phyloP scores from a whole-genome alignment of 225 moss, liverwort and hornwort species.

The Bryoerythrophyllum caledonicum region DNA sequence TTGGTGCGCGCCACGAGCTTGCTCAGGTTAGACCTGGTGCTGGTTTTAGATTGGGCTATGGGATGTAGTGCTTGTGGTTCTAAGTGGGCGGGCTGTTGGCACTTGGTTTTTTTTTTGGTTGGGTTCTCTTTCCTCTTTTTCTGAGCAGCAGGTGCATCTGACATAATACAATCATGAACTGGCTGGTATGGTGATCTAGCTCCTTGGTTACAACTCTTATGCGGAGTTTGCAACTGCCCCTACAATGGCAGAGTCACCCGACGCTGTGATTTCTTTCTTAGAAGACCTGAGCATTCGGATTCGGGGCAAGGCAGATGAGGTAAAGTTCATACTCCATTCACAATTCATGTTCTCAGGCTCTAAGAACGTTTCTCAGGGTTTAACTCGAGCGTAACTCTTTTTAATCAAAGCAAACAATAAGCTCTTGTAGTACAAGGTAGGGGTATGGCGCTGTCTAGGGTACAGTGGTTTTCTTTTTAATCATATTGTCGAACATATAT shows the following conservation, averaged over 20 bases:
- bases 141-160: constrained; percentile 18
- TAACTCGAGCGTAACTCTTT: not conserved
- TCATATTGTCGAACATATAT: not conserved
- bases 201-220: constrained; percentile 88
- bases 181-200: constrained; percentile 52
- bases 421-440: not conserved
- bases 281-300: constrained; percentile 75
- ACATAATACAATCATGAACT: constrained; percentile 24
- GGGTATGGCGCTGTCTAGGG: not conserved
- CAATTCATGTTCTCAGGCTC: not conserved
- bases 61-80: constrained; percentile 15
- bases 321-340: constrained; percentile 20
- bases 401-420: not conserved
- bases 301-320: constrained; percentile 88
- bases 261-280: constrained; percentile 81
- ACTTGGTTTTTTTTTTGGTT: not conserved
- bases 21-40: constrained; percentile 60
- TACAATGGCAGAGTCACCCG: constrained; percentile 93
- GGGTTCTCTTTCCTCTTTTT: not conserved
- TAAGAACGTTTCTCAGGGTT: not conserved
- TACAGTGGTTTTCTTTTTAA: not conserved
- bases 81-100: not conserved
- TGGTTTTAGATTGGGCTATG: not conserved
- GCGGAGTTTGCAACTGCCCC: constrained; percentile 92
- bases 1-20: constrained; percentile 93